Evolutionary conservation across 2,329 filamentous ascomycete species (phyloP), one percentile per base, ranked within the genome.

Genomic region (Fusarium equiseti): DNA sequence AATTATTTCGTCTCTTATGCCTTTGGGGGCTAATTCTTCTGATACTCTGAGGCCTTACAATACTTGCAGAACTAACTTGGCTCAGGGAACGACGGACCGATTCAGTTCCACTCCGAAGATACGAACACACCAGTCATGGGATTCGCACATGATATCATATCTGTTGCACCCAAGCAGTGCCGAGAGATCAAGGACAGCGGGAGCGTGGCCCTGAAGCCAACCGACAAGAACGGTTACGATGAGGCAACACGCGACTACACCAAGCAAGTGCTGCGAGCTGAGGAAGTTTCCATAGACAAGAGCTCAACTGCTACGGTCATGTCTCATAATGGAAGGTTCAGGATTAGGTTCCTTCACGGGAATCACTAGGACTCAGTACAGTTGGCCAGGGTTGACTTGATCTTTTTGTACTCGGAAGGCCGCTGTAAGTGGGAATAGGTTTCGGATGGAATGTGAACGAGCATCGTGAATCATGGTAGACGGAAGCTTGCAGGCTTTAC

Each of bases 151-250:
- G 52, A 73, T 31, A 54, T 73, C 31, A 52, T 73, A 5, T 43
- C 55, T 5, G 15, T n/a, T 18, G 67, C 70, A 13, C 70, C 70
- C 2, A 40, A 52, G 7, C 38, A 62, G 26, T 73, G 67, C n/a
- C 59, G 26, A 13, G 27, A 26, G 4, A 24, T 43, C 4, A 73
- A 73, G 38, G 67, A 63, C 29, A 69, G 67, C 9, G 57, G 60
- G 8, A 61, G 45, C 7, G 20, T 48, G 10, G 64, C 57, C 2
- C 29, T 73, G 26, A 73, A 73, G 32, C 70, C 67, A 22, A 73
- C 70, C 3, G 67, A 73, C 15, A 73, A 73, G 32, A 45, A 66
- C 16, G 64, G 70, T 4, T 59, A 73, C 11, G 70, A 73, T 8
- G 11, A 49, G 40, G 24, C 22, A n/a, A 73, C 67, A 12, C 60